Evolutionary conservation across 495 filamentous ascomycete species (phyloP).

Genomic region (Endocarpon pusillum): DNA sequence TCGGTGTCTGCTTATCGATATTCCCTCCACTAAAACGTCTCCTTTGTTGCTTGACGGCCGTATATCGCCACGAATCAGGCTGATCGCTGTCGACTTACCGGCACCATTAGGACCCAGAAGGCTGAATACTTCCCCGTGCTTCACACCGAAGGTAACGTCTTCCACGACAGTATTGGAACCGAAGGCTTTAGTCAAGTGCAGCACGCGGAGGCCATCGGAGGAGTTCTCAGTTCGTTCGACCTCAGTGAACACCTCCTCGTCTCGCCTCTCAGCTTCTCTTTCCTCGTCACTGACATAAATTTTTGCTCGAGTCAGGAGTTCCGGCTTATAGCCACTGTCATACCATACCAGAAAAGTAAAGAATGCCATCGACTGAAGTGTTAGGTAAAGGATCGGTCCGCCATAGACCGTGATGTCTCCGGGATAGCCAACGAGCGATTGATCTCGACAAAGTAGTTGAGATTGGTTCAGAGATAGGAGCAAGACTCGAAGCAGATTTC

Average conservation of each 20-base stretch:
- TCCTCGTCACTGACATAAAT: slow-evolving; percentile 18
- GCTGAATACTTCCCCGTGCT: slow-evolving; percentile 63
- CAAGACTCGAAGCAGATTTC: slow-evolving; percentile 47
- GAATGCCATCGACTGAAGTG: slow-evolving; percentile 46
- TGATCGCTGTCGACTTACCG: slow-evolving; percentile 75
- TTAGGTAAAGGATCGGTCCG: slow-evolving; percentile 60
- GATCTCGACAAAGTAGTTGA: slow-evolving; percentile 46
- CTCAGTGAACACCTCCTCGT: slow-evolving; percentile 32
- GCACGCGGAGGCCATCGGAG: slow-evolving; percentile 53
- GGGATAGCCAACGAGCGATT: slow-evolving; percentile 44
- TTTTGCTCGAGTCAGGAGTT: slow-evolving; percentile 24
- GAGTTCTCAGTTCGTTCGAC: slow-evolving; percentile 24
- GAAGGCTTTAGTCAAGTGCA: slow-evolving; percentile 64
- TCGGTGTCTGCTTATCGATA: slow-evolving; percentile 45
- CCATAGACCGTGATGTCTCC: slow-evolving; percentile 58
- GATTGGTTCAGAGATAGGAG: slow-evolving; percentile 67
- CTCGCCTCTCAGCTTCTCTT: slow-evolving; percentile 26
- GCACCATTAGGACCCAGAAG: slow-evolving; percentile 79
- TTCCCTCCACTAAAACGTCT: slow-evolving; percentile 59
- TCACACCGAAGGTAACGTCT: slow-evolving; percentile 65
- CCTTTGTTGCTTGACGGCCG: slow-evolving; percentile 40
- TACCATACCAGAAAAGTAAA: slow-evolving; percentile 52
- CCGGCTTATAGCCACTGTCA: slow-evolving; percentile 51
- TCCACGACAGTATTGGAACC: slow-evolving; percentile 53
- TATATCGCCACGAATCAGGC: slow-evolving; percentile 65